Base-by-base conservation (phyloP, 192 early-diverging fungal genomes). In the Helicostylum pulchrum region DNA sequence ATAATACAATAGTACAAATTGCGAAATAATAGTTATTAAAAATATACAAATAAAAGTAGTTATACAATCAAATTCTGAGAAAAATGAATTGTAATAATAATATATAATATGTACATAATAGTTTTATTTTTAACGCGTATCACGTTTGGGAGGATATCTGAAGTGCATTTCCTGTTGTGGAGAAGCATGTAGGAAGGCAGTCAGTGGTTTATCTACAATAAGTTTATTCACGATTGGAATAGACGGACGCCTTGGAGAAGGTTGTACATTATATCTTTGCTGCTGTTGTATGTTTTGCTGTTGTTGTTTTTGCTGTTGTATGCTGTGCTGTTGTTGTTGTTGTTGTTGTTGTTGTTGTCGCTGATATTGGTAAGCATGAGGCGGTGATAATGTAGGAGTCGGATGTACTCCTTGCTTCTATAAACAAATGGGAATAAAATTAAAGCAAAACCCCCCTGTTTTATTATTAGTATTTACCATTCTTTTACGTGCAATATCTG, bases 191-290 rank as follows among this genome's bases (percentile, higher is more conserved):
- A 58, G 7, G 11, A 58, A 58, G 10, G 36, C 56, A 20, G 56
- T 58, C 9, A 58, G 39, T 58, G 56, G 56, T 15, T 58, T 36
- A 21, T 58, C 56, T 44, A 58, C 56, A 44, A 58, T 58, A 7
- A 23, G 19, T 20, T 45, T 44, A 43, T 17, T 23, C n/a, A 36
- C 31, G 36, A 30, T 14, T 8, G n/a, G 0, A 14, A 26, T 26
- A 26, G 26, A 26, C 11, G 19, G 8, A 9, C n/a, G 9, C 5
- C 36, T 39, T 39, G 36, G 36, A 48, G 46, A 12, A 48, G 46
- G 46, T 39, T 39, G 36, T 39, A 10, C 7, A 39, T 39, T 10
- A 39, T 39, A 39, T 39, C 36, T 39, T 39, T 39, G 1, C 6
- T 39, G 36, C 6, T 39, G 26, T 26, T 26, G 26, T 26, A n/a